Evolutionary conservation across 352 stramenopile genomes (phyloP).

Genomic region (Pythium chondricola): DNA sequence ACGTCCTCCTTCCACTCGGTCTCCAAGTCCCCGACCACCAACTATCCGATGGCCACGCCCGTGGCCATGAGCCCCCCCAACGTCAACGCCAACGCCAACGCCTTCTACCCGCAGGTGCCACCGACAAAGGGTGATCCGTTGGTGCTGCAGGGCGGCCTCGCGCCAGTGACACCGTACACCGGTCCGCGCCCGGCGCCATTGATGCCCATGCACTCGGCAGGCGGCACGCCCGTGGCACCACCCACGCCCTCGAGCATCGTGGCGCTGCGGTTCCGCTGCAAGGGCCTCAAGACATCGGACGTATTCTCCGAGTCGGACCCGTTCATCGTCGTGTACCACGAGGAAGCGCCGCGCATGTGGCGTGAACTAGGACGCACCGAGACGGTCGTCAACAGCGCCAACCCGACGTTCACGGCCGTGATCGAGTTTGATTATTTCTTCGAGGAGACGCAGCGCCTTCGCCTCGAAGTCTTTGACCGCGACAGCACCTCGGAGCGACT

Average conservation of each 20-base stretch:
- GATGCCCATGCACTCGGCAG: conserved; percentile 9
- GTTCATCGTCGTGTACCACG: conserved; percentile 69
- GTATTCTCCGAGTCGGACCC: conserved; percentile 67
- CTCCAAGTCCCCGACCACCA: background rate
- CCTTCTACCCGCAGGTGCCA: background rate
- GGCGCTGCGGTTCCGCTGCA: conserved; percentile 64
- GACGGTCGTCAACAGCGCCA: conserved; percentile 57
- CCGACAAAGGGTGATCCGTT: background rate
- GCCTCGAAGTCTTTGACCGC: conserved; percentile 77
- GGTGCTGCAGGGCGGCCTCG: conserved; percentile 15
- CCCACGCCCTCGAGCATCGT: conserved; percentile 52
- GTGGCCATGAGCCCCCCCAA: background rate
- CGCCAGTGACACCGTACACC: conserved; percentile 13
- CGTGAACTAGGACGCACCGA: conserved; percentile 72
- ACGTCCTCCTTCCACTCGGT: background rate
- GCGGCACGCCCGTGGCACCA: conserved; percentile 9
- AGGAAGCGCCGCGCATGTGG: conserved; percentile 46
- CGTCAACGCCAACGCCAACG: no score
- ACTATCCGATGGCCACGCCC: background rate
- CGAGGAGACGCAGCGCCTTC: conserved; percentile 73
- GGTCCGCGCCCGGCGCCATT: conserved; percentile 9
- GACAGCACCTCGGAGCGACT: conserved; percentile 59
- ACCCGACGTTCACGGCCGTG: conserved; percentile 63
- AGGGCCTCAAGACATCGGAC: conserved; percentile 64
- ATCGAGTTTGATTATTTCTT: conserved; percentile 77